Evolutionary conservation across 2,329 filamentous ascomycete species (phyloP).

Genomic region (Zymoseptoria pseudotritici): DNA sequence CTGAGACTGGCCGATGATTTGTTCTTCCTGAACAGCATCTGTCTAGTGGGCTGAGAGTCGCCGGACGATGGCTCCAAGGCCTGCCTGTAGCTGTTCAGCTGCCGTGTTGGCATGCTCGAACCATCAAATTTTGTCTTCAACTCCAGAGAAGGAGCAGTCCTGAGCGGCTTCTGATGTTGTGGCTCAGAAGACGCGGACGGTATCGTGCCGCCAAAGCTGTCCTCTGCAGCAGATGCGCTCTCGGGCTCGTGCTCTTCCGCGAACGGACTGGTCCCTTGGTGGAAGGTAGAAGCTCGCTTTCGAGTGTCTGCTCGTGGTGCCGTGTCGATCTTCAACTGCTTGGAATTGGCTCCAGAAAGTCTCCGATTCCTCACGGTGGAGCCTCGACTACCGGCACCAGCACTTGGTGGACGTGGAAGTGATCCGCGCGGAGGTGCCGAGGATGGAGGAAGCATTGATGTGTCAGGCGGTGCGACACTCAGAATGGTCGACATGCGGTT

Average conservation of each 20-base stretch:
- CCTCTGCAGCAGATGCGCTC: slow-evolving; percentile 8
- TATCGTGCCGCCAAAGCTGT: slow-evolving; percentile 15
- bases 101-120: slow-evolving; percentile 8
- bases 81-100: slow-evolving; percentile 14
- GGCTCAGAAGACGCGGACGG: slow-evolving; percentile 20
- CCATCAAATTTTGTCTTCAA: slow-evolving; percentile 14
- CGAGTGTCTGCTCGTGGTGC: slow-evolving; percentile 29
- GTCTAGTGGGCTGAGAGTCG: slow-evolving; percentile 18
- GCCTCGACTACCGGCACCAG: slow-evolving; percentile 10
- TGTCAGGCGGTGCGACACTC: slow-evolving; percentile 3
- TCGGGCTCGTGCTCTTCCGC: slow-evolving; percentile 11
- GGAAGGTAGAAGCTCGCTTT: slow-evolving; percentile 27
- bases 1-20: slow-evolving; percentile 58
- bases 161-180: slow-evolving; percentile 22
- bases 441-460: slow-evolving; percentile 27
- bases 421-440: slow-evolving; percentile 21
- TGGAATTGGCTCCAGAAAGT: slow-evolving; percentile 70
- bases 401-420: slow-evolving; percentile 15
- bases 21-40: slow-evolving; percentile 39
- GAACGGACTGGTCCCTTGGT: slow-evolving; percentile 21
- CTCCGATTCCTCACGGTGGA: slow-evolving; percentile 54
- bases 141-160: slow-evolving; percentile 27
- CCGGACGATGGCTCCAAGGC: slow-evolving; percentile 20
- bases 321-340: slow-evolving; percentile 86
- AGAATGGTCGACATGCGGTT: slow-evolving; percentile 29